These are phyloP conservation scores for Phyllostachys edulis DNA, from an alignment of 176 grass and related monocot species.

Conservation along the genomic window DNA sequence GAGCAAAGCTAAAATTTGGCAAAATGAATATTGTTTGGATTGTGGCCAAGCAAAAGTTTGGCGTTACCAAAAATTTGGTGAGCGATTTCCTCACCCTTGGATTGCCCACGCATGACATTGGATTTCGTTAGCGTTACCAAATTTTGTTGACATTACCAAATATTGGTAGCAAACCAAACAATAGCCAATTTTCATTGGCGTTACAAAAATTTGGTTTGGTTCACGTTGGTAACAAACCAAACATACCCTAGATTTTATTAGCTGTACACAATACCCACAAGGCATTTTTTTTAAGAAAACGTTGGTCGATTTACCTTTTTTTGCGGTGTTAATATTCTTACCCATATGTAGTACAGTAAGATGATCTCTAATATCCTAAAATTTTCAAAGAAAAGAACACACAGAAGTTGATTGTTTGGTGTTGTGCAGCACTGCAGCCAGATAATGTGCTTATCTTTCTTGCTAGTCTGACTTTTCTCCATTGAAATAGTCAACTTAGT, in stretches of 20 bases:
- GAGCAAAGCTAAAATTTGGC: no score
- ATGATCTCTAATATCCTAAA: background rate
- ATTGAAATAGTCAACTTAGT: background rate
- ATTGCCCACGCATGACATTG: no score
- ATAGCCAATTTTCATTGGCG: no score
- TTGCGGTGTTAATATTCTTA: background rate
- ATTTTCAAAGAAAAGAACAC: background rate
- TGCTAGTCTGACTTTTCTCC: background rate
- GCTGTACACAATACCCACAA: background rate
- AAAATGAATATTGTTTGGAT: no score
- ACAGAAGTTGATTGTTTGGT: background rate
- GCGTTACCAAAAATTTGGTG: no score
- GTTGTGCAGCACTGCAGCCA: conserved; percentile 2
- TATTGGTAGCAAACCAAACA: no score
- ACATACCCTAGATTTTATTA: background rate
- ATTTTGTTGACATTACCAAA: no score
- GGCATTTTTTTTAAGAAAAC: background rate
- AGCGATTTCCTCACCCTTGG: no score
- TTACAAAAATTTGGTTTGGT: no score
- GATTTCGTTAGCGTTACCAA: no score
- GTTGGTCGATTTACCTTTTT: background rate
- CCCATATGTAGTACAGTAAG: background rate
- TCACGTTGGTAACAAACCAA: no score
- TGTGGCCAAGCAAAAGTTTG: no score
- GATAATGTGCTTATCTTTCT: background rate